Conservation (phyloP, 768 basidiomycete genomes). For the Lactifluus subvellereus region DNA sequence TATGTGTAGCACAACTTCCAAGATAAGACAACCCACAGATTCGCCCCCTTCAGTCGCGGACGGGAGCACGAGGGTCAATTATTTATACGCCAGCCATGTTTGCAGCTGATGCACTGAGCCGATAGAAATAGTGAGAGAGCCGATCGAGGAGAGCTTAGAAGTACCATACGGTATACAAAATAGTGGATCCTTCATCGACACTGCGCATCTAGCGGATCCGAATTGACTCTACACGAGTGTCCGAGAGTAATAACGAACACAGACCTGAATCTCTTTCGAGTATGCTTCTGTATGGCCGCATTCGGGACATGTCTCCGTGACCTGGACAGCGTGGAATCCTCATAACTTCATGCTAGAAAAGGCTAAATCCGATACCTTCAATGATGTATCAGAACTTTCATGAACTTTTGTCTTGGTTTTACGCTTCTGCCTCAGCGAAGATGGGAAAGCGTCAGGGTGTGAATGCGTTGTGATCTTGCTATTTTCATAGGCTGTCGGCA, state of each 20-base stretch:
- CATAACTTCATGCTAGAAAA: background rate
- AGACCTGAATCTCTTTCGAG: constrained; percentile 83
- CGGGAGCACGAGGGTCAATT: constrained; percentile 39
- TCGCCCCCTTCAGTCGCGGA: background rate
- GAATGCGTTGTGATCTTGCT: constrained; percentile 85
- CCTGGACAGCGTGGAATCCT: constrained; percentile 40
- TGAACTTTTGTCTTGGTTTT: constrained; percentile 85
- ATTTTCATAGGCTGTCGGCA: constrained; percentile 76
- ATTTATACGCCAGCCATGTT: constrained; percentile 78
- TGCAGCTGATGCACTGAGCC: constrained; percentile 64
- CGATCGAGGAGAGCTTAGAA: background rate
- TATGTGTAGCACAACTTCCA: constrained; percentile 51
- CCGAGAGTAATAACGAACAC: constrained; percentile 23
- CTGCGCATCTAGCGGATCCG: constrained; percentile 57
- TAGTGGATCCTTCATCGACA: constrained; percentile 91
- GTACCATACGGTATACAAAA: constrained; percentile 85
- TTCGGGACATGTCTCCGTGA: constrained; percentile 82
- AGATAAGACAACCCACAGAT: background rate
- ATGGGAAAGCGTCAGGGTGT: constrained; percentile 92
- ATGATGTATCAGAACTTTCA: constrained; percentile 57
- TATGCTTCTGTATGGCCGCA: constrained; percentile 84
- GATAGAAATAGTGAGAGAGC: constrained; percentile 19
- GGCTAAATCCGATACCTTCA: constrained; percentile 41
- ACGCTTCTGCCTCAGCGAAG: constrained; percentile 75
- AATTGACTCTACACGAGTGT: background rate